These are phyloP conservation scores for Stemphylium lycopersici DNA, from an alignment of 2,329 filamentous ascomycete species.

Conservation along the genomic window DNA sequence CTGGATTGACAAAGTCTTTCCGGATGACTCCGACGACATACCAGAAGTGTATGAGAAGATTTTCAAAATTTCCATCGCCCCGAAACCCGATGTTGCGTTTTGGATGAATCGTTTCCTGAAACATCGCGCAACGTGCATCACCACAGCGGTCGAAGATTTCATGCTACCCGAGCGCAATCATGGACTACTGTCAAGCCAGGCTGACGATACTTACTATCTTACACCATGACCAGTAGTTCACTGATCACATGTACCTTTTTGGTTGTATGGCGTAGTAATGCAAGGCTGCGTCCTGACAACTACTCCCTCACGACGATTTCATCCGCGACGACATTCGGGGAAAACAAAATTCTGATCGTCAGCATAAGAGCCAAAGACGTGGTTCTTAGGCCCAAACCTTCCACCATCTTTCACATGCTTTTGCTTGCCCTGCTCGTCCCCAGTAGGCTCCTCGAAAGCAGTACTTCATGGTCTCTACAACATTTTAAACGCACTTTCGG, in stretches of 20 bases:
- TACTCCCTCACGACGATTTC: constrained; percentile 44
- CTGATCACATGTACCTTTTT: too few relatives aligned
- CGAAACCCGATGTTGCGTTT: constrained; percentile 46
- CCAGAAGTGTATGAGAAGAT: constrained; percentile 39
- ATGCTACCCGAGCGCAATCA: constrained; percentile 43
- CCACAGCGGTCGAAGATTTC: constrained; percentile 44
- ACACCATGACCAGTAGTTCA: too few relatives aligned
- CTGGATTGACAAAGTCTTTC: constrained; percentile 35
- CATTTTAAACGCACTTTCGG: constrained; percentile 45
- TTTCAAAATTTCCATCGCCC: constrained; percentile 25
- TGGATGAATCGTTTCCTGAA: constrained; percentile 46
- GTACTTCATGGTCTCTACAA: constrained; percentile 31
- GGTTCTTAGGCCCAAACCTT: constrained; percentile 34
- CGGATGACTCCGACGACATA: constrained; percentile 13
- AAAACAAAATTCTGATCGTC: constrained; percentile 43
- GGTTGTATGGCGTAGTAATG: too few relatives aligned
- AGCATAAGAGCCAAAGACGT: constrained; percentile 49
- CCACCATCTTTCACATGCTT: constrained; percentile 42
- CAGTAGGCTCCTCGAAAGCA: constrained; percentile 28
- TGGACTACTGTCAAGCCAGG: too few relatives aligned
- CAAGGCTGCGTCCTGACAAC: too few relatives aligned
- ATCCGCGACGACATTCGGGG: constrained; percentile 40
- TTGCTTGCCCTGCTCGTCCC: constrained; percentile 40
- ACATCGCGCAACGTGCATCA: constrained; percentile 43
- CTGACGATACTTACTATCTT: too few relatives aligned